These are phyloP conservation scores for Fusarium marasasianum DNA, from an alignment of 2,329 filamentous ascomycete species.

Conservation along the genomic window DNA sequence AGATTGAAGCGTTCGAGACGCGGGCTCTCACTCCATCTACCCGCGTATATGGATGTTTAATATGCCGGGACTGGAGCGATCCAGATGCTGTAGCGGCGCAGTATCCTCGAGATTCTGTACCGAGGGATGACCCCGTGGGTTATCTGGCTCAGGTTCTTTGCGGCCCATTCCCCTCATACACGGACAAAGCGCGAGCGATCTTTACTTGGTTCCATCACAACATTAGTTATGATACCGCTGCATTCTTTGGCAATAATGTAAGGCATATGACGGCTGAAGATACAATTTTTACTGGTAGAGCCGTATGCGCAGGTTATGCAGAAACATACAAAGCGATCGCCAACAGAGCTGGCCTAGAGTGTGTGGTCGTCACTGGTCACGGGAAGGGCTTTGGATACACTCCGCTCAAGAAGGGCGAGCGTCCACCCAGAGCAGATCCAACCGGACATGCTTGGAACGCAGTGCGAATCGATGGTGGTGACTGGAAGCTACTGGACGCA, in stretches of 20 bases:
- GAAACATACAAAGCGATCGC: conserved; percentile 83
- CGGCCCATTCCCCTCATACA: conserved; percentile 78
- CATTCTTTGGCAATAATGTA: conserved; percentile 79
- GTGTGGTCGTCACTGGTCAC: conserved; percentile 77
- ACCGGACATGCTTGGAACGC: conserved; percentile 91
- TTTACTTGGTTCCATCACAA: conserved; percentile 98
- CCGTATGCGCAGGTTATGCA: conserved; percentile 93
- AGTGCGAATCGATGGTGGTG: conserved; percentile 83
- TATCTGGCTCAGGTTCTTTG: conserved; percentile 84
- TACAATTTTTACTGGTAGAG: conserved; percentile 79
- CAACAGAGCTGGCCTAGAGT: conserved; percentile 80
- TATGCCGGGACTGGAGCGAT: conserved; percentile 87
- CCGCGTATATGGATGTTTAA: conserved; percentile 67
- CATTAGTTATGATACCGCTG: conserved; percentile 81
- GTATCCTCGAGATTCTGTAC: conserved; percentile 78
- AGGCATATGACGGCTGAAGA: conserved; percentile 74
- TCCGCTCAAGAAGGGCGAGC: conserved; percentile 69
- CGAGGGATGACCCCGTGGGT: conserved; percentile 69
- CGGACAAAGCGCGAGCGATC: conserved; percentile 91
- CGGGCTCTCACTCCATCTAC: conserved; percentile 42
- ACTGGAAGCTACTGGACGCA: conserved; percentile 90
- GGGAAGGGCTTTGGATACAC: conserved; percentile 86
- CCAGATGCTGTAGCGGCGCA: conserved; percentile 81
- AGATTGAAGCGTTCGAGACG: conserved; percentile 57
- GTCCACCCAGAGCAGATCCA: conserved; percentile 69